Percentiles rank a stretch among this genome's conserved stretches.
These are phyloP conservation scores for Erucastrum elatum DNA, from an alignment of 345 rosid species.

Conservation along the genomic window DNA sequence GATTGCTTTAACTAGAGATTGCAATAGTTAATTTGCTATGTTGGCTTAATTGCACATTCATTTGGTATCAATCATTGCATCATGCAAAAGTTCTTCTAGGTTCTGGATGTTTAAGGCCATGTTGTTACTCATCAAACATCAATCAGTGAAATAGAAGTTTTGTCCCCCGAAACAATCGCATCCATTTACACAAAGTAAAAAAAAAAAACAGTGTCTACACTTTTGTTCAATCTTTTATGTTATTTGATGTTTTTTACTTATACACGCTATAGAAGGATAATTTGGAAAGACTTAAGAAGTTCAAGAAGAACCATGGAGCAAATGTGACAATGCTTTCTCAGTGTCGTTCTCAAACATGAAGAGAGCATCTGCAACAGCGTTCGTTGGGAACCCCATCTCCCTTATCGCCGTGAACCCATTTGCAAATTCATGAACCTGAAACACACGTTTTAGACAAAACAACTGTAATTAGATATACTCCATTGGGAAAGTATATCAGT, in stretches of 20 bases:
- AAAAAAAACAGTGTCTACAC: slow-evolving; percentile 2
- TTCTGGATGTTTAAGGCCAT: slow-evolving; percentile 1
- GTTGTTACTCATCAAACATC: neutral
- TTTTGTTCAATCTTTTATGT: neutral
- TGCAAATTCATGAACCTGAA: slow-evolving; percentile 70
- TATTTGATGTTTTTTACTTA: slow-evolving; percentile 5
- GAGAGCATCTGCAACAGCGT: slow-evolving; percentile 61
- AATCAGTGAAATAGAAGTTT: neutral
- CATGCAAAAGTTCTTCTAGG: slow-evolving; percentile 2
- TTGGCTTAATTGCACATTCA: neutral
- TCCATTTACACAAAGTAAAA: neutral
- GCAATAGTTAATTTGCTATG: neutral
- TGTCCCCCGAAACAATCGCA: neutral
- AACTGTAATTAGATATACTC: neutral
- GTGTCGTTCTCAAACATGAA: slow-evolving; percentile 68
- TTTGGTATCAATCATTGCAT: slow-evolving; percentile 1
- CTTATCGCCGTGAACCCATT: slow-evolving; percentile 55
- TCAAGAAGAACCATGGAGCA: slow-evolving; percentile 51
- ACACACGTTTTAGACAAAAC: neutral
- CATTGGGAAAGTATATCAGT: neutral
- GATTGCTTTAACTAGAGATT: neutral
- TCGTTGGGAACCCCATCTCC: slow-evolving; percentile 86
- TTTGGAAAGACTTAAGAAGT: neutral
- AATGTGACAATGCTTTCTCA: slow-evolving; percentile 76
- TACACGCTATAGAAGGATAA: slow-evolving; percentile 11